Evolutionary conservation across 192 early-diverging fungal species (phyloP).

Genomic region (Kappamyces sp.): DNA sequence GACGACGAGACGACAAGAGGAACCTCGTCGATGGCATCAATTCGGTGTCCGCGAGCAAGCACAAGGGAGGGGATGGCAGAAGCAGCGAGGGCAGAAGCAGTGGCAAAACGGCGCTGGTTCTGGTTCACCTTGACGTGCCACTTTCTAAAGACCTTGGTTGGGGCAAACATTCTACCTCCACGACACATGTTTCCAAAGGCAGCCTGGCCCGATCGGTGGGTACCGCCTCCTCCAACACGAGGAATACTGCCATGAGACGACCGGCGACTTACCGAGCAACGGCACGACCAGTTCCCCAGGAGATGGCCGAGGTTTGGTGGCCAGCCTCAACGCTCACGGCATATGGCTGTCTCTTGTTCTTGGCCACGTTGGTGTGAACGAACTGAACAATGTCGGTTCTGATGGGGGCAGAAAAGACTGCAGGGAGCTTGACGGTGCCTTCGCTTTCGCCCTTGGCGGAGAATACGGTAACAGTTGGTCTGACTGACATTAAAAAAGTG

Average conservation of each 20-base stretch:
- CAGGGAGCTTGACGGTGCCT: slow-evolving; percentile 74
- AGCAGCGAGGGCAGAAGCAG: slow-evolving; percentile 93
- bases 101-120: slow-evolving; percentile 97
- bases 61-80: slow-evolving; percentile 86
- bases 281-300: slow-evolving; percentile 94
- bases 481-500: slow-evolving; percentile 40
- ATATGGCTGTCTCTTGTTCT: slow-evolving; percentile 98
- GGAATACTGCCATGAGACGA: too few relatives aligned
- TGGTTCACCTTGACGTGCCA: slow-evolving; percentile 99
- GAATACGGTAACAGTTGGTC: slow-evolving; percentile 90
- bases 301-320: slow-evolving; percentile 97
- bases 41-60: slow-evolving; percentile 93
- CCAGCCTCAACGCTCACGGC: slow-evolving; percentile 92
- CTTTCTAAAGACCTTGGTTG: slow-evolving; percentile 99
- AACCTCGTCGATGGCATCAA: slow-evolving; percentile 86
- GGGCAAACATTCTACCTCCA: slow-evolving; percentile 98
- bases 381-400: slow-evolving; percentile 87
- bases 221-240: slow-evolving; percentile 93
- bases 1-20: slow-evolving; percentile 81
- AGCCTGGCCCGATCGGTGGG: slow-evolving; percentile 94
- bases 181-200: slow-evolving; percentile 99
- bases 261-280: too few relatives aligned
- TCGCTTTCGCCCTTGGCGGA: slow-evolving; percentile 65
- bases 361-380: slow-evolving; percentile 96
- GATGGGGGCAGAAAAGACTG: slow-evolving; percentile 95